Percentiles rank a stretch among this genome's conserved stretches.
These are phyloP conservation scores for Mycena kentingensis DNA, from an alignment of 768 basidiomycete species.

Conservation along the genomic window DNA sequence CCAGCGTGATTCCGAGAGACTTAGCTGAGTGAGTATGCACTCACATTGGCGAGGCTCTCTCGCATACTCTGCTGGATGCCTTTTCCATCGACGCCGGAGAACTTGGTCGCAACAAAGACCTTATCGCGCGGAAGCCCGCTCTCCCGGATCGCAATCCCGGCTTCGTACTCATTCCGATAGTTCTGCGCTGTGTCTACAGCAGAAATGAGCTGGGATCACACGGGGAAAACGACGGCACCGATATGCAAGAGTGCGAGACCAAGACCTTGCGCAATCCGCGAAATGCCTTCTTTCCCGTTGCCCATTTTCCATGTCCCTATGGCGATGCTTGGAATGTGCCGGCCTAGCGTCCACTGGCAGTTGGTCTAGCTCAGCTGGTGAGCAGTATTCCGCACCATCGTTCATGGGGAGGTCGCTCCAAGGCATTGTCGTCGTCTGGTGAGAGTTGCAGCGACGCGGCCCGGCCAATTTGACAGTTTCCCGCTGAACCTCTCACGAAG, in stretches of 20 bases:
- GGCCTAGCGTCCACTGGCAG: constrained; percentile 36
- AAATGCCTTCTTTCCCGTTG: constrained; percentile 51
- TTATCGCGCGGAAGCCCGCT: constrained; percentile 59
- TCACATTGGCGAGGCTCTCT: constrained; percentile 57
- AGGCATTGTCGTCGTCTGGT: constrained; percentile 45
- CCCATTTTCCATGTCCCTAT: constrained; percentile 71
- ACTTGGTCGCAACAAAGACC: constrained; percentile 69
- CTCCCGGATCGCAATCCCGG: constrained; percentile 53
- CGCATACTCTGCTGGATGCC: constrained; percentile 57
- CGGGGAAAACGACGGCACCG: constrained; percentile 36
- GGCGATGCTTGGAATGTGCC: constrained; percentile 53
- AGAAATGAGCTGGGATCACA: not conserved
- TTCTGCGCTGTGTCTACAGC: constrained; percentile 59
- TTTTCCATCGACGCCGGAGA: constrained; percentile 51
- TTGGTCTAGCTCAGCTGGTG: not conserved
- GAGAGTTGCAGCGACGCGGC: too few relatives aligned
- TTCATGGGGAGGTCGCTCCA: constrained; percentile 62
- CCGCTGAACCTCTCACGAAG: too few relatives aligned
- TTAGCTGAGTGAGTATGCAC: constrained; percentile 23
- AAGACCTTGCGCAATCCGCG: constrained; percentile 64
- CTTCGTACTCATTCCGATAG: constrained; percentile 63
- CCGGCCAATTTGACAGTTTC: too few relatives aligned
- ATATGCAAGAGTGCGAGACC: constrained; percentile 63
- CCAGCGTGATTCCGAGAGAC: not conserved
- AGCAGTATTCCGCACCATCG: constrained; percentile 46